These are phyloP conservation scores for Ceratonia siliqua DNA, from an alignment of 306 rosid genomes.

Conservation along the genomic window DNA sequence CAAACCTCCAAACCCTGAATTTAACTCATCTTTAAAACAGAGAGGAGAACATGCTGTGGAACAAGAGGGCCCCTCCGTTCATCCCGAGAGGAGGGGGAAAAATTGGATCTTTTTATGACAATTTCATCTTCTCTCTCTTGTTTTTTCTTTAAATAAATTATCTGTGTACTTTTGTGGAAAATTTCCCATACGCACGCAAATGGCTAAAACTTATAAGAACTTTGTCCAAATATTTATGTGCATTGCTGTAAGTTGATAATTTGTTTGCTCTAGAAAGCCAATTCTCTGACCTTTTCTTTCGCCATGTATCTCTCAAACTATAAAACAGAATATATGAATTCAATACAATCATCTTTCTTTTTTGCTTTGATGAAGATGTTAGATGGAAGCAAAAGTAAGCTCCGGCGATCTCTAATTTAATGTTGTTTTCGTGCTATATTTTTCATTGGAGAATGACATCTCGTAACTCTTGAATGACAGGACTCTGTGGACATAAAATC, in stretches of 20 bases:
- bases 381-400: conserved; percentile 64
- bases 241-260: neutral
- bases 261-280: neutral
- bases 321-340: conserved; percentile 32
- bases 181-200: neutral
- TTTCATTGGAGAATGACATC: conserved; percentile 3
- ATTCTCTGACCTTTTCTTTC: conserved; percentile 57
- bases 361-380: conserved; percentile 43
- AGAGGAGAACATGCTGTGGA: too few relatives aligned
- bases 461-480: conserved; percentile 38
- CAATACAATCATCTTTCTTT: neutral
- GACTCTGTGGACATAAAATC: conserved; percentile 49
- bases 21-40: too few relatives aligned
- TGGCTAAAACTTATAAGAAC: neutral
- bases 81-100: too few relatives aligned
- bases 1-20: too few relatives aligned
- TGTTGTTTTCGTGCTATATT: neutral
- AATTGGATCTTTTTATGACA: neutral
- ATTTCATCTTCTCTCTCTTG: too few relatives aligned
- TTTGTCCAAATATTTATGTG: neutral
- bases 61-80: too few relatives aligned
- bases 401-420: neutral
- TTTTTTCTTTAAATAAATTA: too few relatives aligned
- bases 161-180: neutral
- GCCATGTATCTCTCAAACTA: conserved; percentile 50